These are phyloP conservation scores for Diplodia seriata DNA, from an alignment of 2,329 filamentous ascomycete genomes.

Conservation along the genomic window DNA sequence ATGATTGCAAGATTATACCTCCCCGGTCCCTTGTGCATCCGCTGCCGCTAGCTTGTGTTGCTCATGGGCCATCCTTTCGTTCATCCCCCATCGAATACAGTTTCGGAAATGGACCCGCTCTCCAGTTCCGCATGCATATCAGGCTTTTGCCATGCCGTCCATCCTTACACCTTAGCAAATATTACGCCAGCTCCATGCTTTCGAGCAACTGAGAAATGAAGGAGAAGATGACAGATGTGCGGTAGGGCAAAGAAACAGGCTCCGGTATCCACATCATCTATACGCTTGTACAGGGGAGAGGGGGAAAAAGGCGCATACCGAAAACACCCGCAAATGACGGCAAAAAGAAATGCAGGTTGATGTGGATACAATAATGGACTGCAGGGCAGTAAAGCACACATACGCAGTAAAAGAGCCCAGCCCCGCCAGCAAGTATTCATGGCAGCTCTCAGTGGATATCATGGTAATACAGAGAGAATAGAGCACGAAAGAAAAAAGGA, in stretches of 20 bases:
- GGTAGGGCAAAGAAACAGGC: neutral
- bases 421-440: conserved; percentile 17
- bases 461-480: conserved; percentile 20
- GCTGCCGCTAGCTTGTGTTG: too few relatives aligned
- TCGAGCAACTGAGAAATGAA: neutral
- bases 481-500: neutral
- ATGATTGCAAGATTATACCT: too few relatives aligned
- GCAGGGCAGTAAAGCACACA: neutral
- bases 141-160: neutral
- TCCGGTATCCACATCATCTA: conserved; percentile 3
- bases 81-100: neutral
- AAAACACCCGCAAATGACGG: neutral
- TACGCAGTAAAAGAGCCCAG: neutral
- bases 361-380: neutral
- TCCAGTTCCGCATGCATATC: conserved; percentile 1
- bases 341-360: neutral
- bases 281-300: neutral
- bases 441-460: conserved; percentile 21
- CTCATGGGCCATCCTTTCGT: neutral
- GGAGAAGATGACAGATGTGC: neutral
- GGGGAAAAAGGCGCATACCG: neutral
- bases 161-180: neutral
- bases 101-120: neutral
- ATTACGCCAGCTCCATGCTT: conserved; percentile 21
- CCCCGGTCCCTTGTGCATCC: too few relatives aligned